Conservation (phyloP, 257 asterid species). For the Striga asiatica region DNA sequence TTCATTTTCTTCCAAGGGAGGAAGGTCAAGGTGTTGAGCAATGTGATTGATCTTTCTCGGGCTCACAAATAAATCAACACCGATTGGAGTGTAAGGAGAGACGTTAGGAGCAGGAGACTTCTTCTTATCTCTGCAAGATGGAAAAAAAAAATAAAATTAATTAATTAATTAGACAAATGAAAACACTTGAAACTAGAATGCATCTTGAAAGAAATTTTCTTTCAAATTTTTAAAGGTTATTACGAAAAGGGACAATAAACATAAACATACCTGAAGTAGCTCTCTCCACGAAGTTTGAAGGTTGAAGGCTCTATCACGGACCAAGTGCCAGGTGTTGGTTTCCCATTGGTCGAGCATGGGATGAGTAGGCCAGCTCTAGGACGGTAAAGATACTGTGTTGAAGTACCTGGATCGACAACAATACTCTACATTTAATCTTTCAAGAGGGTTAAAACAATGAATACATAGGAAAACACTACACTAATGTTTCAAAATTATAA, state of each 20-base stretch:
- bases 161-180: too few species aligned
- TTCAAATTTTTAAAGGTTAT: background rate
- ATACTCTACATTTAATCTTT: too few species aligned
- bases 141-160: too few species aligned
- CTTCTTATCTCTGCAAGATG: conserved; percentile 71
- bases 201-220: too few species aligned
- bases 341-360: conserved; percentile 52
- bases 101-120: conserved; percentile 58
- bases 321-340: conserved; percentile 61
- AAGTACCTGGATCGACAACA: conserved; percentile 38
- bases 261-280: conserved; percentile 46
- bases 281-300: conserved; percentile 69
- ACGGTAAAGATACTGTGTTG: conserved; percentile 47
- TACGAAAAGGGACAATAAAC: background rate
- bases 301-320: conserved; percentile 52
- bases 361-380: conserved; percentile 69
- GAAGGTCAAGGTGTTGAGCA: conserved; percentile 76
- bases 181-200: too few species aligned
- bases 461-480: too few species aligned
- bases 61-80: conserved; percentile 64
- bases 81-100: conserved; percentile 62
- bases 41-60: conserved; percentile 76
- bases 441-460: too few species aligned
- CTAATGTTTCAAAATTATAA: too few species aligned
- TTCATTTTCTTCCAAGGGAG: conserved; percentile 38